Conservation (phyloP, 2,329 filamentous ascomycete genomes). For the Fusarium poae region DNA sequence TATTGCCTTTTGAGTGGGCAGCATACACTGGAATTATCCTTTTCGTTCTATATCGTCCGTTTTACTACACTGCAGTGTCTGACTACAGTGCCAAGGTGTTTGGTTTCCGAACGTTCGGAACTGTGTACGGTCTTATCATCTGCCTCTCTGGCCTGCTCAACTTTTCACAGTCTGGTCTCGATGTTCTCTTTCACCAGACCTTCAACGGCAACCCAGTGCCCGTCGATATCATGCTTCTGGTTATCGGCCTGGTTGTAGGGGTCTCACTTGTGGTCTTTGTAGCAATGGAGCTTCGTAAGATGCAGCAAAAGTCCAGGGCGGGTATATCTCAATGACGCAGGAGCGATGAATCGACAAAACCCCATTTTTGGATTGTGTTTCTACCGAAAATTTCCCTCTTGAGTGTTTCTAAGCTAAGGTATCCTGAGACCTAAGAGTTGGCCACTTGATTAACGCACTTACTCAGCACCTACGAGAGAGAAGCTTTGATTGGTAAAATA, state of each 20-base stretch:
- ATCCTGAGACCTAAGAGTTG: not conserved
- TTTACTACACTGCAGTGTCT: constrained; percentile 92
- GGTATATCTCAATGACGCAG: constrained; percentile 31
- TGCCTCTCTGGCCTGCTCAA: constrained; percentile 87
- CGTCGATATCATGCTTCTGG: constrained; percentile 78
- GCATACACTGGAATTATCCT: constrained; percentile 82
- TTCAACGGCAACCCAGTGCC: constrained; percentile 81
- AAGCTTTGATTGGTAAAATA: not conserved
- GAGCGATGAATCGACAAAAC: too few relatives aligned
- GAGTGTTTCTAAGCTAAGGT: not conserved
- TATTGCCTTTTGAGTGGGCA: constrained; percentile 76
- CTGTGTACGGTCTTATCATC: constrained; percentile 93
- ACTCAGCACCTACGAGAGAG: not conserved
- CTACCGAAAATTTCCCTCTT: not conserved
- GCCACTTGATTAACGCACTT: not conserved
- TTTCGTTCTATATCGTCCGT: constrained; percentile 86
- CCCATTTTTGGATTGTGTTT: not conserved
- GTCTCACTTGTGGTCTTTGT: constrained; percentile 76
- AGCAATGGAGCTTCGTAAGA: constrained; percentile 54
- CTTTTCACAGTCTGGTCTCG: constrained; percentile 84
- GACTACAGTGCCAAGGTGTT: constrained; percentile 94
- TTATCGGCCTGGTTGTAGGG: constrained; percentile 73
- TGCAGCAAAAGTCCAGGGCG: constrained; percentile 50
- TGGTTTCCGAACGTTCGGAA: constrained; percentile 90
- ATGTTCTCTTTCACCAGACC: constrained; percentile 79